Percentiles rank a stretch among this genome's conserved stretches.
phyloP scores from a whole-genome alignment of 768 basidiomycete species.

The Multifurca ochricompacta region DNA sequence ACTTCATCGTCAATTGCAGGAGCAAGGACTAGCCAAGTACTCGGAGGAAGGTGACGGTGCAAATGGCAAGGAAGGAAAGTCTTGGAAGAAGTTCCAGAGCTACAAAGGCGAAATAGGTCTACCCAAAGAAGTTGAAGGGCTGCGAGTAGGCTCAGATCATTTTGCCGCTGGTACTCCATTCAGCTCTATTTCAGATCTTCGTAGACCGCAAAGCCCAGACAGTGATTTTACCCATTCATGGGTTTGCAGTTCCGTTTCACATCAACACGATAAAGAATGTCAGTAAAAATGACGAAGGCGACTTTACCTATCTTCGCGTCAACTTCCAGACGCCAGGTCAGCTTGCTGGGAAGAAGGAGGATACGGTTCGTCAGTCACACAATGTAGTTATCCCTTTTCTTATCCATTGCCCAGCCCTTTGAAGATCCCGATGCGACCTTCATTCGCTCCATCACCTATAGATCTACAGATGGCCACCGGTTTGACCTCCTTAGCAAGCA shows the following conservation, averaged over 20 bases:
- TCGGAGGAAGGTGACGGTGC: conserved; percentile 72
- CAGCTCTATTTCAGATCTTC: conserved; percentile 49
- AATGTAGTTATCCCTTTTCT: not conserved
- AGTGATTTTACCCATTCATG: conserved; percentile 87
- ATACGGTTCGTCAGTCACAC: conserved; percentile 50
- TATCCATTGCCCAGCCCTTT: conserved; percentile 56
- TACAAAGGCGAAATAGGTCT: conserved; percentile 92
- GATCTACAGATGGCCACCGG: conserved; percentile 81
- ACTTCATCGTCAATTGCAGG: conserved; percentile 67
- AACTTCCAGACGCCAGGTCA: conserved; percentile 99
- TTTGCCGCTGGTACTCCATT: not conserved
- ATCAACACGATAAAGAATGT: conserved; percentile 98
- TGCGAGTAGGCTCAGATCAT: conserved; percentile 50
- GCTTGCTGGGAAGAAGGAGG: conserved; percentile 96
- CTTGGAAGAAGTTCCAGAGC: conserved; percentile 93
- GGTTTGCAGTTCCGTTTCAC: conserved; percentile 95
- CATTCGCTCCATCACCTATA: conserved; percentile 90
- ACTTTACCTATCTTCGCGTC: conserved; percentile 89
- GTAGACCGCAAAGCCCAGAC: conserved; percentile 89
- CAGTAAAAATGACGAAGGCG: conserved; percentile 95
- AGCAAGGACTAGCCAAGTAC: conserved; percentile 74
- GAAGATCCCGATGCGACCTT: conserved; percentile 96
- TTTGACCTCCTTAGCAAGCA: conserved; percentile 85
- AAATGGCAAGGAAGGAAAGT: conserved; percentile 80
- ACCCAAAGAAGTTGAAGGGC: conserved; percentile 71